Evolutionary conservation across 1,284 basidiomycete species (phyloP).

Genomic region (Naganishia liquefaciens): DNA sequence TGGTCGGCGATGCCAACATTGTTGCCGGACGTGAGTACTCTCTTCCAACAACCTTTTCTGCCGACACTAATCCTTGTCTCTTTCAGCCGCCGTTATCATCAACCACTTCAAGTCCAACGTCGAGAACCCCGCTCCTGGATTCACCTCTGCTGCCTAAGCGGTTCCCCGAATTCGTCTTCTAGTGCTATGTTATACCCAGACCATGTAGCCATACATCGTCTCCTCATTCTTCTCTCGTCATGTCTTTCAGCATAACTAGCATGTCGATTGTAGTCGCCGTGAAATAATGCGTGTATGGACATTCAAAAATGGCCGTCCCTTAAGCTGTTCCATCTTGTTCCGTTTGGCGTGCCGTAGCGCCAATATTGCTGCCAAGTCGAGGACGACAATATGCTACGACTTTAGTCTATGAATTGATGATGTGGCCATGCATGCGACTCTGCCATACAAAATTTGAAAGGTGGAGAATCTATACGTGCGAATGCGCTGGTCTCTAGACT

Average conservation of each 20-base stretch:
- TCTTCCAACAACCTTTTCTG: constrained; percentile 32
- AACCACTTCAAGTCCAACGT: constrained; percentile 40
- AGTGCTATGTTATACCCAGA: neutral
- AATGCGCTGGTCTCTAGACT: too few relatives aligned
- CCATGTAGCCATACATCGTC: neutral
- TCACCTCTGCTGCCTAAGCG: constrained; percentile 8
- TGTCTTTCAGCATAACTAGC: neutral
- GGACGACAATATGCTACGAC: too few relatives aligned
- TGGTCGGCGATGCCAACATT: constrained; percentile 50
- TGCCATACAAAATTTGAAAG: too few relatives aligned
- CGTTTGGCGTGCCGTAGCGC: too few relatives aligned
- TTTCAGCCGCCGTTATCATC: constrained; percentile 29
- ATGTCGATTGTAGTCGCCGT: neutral
- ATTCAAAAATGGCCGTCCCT: neutral
- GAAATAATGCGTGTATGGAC: constrained; percentile 4
- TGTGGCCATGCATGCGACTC: too few relatives aligned
- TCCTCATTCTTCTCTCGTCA: neutral
- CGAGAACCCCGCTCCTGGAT: constrained; percentile 41
- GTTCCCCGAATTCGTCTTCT: constrained; percentile 31
- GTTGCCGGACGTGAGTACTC: constrained; percentile 48
- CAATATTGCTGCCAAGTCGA: too few relatives aligned
- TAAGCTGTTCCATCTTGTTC: neutral
- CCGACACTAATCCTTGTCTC: neutral
- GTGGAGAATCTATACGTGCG: too few relatives aligned
- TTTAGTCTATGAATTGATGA: too few relatives aligned